Evolutionary conservation across 139 green algal species (phyloP).

Genomic region (Chlorella ohadii): DNA sequence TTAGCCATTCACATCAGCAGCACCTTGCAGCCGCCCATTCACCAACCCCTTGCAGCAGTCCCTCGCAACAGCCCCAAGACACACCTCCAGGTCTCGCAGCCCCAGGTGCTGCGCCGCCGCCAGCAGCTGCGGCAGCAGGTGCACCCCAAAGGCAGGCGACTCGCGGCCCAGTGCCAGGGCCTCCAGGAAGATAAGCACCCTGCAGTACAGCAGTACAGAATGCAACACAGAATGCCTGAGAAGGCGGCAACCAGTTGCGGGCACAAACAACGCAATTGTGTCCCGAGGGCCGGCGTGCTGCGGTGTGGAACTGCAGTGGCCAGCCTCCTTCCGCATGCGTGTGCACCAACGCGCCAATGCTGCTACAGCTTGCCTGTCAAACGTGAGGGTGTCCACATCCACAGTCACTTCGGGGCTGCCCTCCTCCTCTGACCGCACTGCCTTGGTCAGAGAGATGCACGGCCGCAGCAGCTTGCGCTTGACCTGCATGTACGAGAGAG

Average conservation of each 20-base stretch:
- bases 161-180: slow-evolving; percentile 37
- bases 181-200: slow-evolving; percentile 76
- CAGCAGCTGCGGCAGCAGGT: slow-evolving; percentile 49
- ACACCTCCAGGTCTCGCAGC: slow-evolving; percentile 57
- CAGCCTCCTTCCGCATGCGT: too few relatives aligned
- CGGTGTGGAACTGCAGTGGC: too few relatives aligned
- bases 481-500: not conserved
- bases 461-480: slow-evolving; percentile 69
- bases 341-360: too few relatives aligned
- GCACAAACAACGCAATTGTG: too few relatives aligned
- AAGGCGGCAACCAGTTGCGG: too few relatives aligned
- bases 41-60: too few relatives aligned
- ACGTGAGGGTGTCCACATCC: slow-evolving; percentile 69
- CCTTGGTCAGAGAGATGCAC: slow-evolving; percentile 74
- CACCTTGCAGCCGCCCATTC: too few relatives aligned
- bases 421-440: slow-evolving; percentile 29
- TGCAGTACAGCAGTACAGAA: not conserved
- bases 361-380: slow-evolving; percentile 72
- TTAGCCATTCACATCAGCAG: too few relatives aligned
- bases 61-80: not conserved
- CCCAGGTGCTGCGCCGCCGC: slow-evolving; percentile 56
- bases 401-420: slow-evolving; percentile 33
- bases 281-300: too few relatives aligned
- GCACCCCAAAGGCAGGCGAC: slow-evolving; percentile 56
- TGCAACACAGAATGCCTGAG: too few relatives aligned